Conservation (phyloP, 768 basidiomycete species). For the Trametes villosa region DNA sequence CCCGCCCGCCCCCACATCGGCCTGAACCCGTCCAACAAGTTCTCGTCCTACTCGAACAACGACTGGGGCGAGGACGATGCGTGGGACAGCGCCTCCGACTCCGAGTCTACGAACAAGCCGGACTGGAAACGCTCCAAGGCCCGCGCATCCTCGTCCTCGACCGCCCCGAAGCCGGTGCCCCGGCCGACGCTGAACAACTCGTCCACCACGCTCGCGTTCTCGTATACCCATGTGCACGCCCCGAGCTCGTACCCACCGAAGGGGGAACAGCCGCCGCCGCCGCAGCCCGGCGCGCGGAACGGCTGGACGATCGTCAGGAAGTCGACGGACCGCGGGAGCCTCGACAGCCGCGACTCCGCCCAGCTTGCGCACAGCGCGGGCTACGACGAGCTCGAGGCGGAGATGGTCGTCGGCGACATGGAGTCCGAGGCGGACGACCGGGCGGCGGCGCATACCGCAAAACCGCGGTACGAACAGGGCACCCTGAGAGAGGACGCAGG, state of each 20-base stretch:
- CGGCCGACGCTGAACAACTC: conserved; percentile 52
- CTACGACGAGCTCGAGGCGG: conserved; percentile 73
- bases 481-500: conserved; percentile 69
- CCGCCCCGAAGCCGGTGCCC: conserved; percentile 62
- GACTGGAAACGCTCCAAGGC: conserved; percentile 29
- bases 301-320: conserved; percentile 81
- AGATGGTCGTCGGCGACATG: conserved; percentile 78
- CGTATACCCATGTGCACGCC: conserved; percentile 78
- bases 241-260: conserved; percentile 77
- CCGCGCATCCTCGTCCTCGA: conserved; percentile 34
- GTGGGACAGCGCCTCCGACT: conserved; percentile 85
- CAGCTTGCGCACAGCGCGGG: conserved; percentile 35
- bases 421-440: conserved; percentile 56
- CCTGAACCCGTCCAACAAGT: conserved; percentile 51
- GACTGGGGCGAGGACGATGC: conserved; percentile 89
- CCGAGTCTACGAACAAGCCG: conserved; percentile 60
- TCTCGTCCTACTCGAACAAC: conserved; percentile 47
- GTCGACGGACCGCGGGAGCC: conserved; percentile 35
- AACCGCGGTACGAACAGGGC: conserved; percentile 49
- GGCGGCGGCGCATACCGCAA: conserved; percentile 34
- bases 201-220: conserved; percentile 72
- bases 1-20: conserved; percentile 77
- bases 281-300: conserved; percentile 46
- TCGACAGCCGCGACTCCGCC: conserved; percentile 28
- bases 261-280: conserved; percentile 40